Base-by-base conservation (phyloP, 495 filamentous ascomycete species). In the Aspergillus conjunctus region DNA sequence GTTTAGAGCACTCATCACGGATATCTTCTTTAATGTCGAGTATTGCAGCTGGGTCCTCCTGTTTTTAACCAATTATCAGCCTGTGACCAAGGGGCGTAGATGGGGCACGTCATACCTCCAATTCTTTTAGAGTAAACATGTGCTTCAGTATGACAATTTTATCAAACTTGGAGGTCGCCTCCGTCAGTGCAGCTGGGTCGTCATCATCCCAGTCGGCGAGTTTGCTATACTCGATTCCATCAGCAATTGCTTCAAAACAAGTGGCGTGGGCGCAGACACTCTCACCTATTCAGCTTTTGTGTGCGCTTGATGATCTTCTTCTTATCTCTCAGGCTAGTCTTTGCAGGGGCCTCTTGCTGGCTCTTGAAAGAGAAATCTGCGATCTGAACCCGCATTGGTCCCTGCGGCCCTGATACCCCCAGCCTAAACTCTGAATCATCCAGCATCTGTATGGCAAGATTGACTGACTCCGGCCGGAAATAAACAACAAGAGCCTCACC, bases 11-110 rank as follows among this genome's bases (percentile, higher is more conserved):
- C 73, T 96, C 93, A 33, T 94, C 91, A 26, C 89, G 85, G 39
- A 99, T 89, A 68, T 99, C 94, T 71, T 95, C 87, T 67, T 94
- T 94, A 73, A 98, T 96, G 60, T 98, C 94, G 7, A 93, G 79
- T 51, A 93, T 82, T 3, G 89, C 90, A 0, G 86, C 83, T 3
- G 91, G 87, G 70, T 99, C 93, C 57, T 93, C 89, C 70, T 90
- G 56, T 48, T 34, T 64, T 80, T 59, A 74, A 67, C 15, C 59
- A 21, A 21, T 22, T 31, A 33, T 26, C 15, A 20, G 32, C 45
- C 32, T 43, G 12, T 41, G 11, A 51, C 34, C 22, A n/a, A 37
- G 46, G 39, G 51, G 18, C 2, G 50, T 8, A 15, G 39, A 11
- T 1, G 22, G 15, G 5, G 18, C 8, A 32, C 9, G 20, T 51